A percentile compares a stretch with the other conserved stretches of the same genome.
These are phyloP conservation scores for Aspergillus egyptiacus DNA, from an alignment of 495 filamentous ascomycete species.

Conservation along the genomic window DNA sequence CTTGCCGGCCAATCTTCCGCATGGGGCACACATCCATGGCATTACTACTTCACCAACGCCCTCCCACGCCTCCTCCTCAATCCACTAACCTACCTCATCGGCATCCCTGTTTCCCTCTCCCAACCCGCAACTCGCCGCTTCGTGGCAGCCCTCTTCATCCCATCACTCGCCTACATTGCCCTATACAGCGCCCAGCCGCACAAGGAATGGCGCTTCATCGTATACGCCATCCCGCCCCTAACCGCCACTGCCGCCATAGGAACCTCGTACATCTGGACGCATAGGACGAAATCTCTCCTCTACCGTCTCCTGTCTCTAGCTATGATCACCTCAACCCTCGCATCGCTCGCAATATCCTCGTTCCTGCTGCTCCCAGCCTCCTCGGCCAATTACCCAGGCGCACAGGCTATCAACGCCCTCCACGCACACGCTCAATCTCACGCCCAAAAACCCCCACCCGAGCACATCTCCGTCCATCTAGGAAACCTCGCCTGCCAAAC, in stretches of 20 bases:
- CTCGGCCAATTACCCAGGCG: slow-evolving; percentile 84
- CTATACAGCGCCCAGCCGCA: slow-evolving; percentile 84
- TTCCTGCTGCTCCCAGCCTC: slow-evolving; percentile 62
- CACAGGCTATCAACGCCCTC: slow-evolving; percentile 56
- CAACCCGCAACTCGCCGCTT: slow-evolving; percentile 43
- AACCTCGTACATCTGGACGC: slow-evolving; percentile 67
- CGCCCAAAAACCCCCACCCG: slow-evolving; percentile 14
- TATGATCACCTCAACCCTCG: slow-evolving; percentile 52
- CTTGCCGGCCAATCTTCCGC: slow-evolving; percentile 60
- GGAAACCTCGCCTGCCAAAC: slow-evolving; percentile 91
- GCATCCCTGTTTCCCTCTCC: slow-evolving; percentile 59
- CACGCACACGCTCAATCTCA: slow-evolving; percentile 30
- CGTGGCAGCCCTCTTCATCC: slow-evolving; percentile 53
- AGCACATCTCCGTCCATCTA: slow-evolving; percentile 56
- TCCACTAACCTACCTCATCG: slow-evolving; percentile 55
- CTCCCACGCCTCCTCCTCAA: slow-evolving; percentile 81
- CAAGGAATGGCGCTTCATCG: slow-evolving; percentile 94
- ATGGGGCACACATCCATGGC: slow-evolving; percentile 82
- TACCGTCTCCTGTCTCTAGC: slow-evolving; percentile 52
- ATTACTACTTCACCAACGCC: slow-evolving; percentile 78
- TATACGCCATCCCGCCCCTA: slow-evolving; percentile 77
- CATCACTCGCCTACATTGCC: slow-evolving; percentile 63
- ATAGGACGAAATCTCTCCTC: slow-evolving; percentile 51
- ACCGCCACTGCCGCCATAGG: slow-evolving; percentile 72
- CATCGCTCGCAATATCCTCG: slow-evolving; percentile 52